Conservation (phyloP, 2,329 filamentous ascomycete genomes). For the Sporothrix pallida region DNA sequence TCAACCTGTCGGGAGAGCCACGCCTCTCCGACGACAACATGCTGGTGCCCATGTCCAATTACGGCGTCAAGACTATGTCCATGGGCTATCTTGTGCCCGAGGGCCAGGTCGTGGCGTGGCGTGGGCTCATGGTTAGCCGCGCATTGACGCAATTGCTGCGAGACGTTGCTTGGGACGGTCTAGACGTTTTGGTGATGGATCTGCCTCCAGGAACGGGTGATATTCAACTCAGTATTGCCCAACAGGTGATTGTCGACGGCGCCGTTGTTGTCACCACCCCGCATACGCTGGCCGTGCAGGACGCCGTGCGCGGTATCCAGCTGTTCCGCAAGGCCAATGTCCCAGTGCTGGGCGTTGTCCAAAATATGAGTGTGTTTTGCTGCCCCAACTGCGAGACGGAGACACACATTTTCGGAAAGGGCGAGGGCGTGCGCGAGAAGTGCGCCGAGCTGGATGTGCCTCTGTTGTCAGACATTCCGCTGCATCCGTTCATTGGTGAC, state of each 20-base stretch:
- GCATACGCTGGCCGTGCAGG: slow-evolving; percentile 88
- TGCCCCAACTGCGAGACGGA: slow-evolving; percentile 79
- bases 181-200: slow-evolving; percentile 89
- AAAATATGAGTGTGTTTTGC: slow-evolving; percentile 87
- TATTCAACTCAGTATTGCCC: slow-evolving; percentile 94
- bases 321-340: slow-evolving; percentile 89
- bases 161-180: slow-evolving; percentile 88
- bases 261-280: slow-evolving; percentile 90
- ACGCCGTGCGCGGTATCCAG: slow-evolving; percentile 88
- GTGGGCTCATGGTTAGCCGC: slow-evolving; percentile 97
- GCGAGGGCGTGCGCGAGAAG: slow-evolving; percentile 67
- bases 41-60: slow-evolving; percentile 86
- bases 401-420: slow-evolving; percentile 75
- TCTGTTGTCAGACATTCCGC: slow-evolving; percentile 86
- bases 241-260: slow-evolving; percentile 88
- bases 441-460: slow-evolving; percentile 75
- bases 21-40: slow-evolving; percentile 76
- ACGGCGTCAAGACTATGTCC: slow-evolving; percentile 97
- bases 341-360: slow-evolving; percentile 82
- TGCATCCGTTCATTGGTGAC: slow-evolving; percentile 84
- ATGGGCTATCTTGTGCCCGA: slow-evolving; percentile 92
- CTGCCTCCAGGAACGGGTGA: slow-evolving; percentile 94
- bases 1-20: slow-evolving; percentile 81
- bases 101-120: slow-evolving; percentile 86
- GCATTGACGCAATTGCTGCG: slow-evolving; percentile 94